Evolutionary conservation across 169 alveolate genomes (phyloP).

Genomic region (Prorocentrum cordatum): DNA sequence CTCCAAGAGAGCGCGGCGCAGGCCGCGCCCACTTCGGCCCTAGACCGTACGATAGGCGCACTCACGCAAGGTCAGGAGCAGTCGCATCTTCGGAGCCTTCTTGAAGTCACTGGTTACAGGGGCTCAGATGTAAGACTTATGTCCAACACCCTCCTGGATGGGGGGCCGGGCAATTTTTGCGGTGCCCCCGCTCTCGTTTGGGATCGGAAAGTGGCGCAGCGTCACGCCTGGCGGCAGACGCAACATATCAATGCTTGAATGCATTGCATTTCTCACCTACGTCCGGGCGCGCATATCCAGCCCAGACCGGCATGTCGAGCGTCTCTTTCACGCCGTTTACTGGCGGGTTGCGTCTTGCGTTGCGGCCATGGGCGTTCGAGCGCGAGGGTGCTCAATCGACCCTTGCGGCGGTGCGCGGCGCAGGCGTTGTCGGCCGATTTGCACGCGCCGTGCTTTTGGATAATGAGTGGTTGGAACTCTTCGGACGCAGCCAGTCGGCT

Average conservation of each 20-base stretch:
- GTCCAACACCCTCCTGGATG: not conserved
- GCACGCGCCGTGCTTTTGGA: not conserved
- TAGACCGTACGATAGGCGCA: no score
- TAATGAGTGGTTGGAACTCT: not conserved
- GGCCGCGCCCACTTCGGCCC: no score
- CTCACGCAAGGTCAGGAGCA: no score
- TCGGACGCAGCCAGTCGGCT: not conserved
- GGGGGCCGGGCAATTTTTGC: not conserved
- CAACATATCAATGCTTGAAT: not conserved
- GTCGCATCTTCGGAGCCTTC: not conserved
- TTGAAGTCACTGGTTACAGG: not conserved
- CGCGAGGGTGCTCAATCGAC: not conserved
- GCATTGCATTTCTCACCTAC: not conserved
- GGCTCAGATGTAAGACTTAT: not conserved
- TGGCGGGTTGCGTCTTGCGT: not conserved
- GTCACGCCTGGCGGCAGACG: not conserved
- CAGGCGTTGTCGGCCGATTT: not conserved
- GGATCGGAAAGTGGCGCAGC: not conserved
- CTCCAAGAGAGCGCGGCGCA: no score
- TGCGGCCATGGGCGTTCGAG: not conserved
- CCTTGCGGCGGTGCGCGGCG: not conserved
- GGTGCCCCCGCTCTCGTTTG: not conserved
- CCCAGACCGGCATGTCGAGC: not conserved
- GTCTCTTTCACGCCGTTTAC: not conserved
- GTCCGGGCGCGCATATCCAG: not conserved